Evolutionary conservation across 148 eudicot genomes (phyloP).

Genomic region (Vaccinium macrocarpon): DNA sequence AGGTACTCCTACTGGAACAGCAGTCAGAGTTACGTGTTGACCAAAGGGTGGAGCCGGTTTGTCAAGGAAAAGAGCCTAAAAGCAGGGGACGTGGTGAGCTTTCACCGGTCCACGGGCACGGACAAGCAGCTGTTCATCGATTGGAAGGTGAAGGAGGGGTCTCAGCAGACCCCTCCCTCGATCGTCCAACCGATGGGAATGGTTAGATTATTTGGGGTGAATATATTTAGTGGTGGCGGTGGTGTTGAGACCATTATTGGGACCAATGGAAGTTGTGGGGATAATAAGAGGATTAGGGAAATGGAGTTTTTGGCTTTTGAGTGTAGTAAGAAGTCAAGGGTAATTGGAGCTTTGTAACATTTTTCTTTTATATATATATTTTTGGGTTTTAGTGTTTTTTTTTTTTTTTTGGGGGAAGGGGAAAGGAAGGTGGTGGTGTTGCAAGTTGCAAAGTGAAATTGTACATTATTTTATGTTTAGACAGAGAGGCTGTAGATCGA

Average conservation of each 20-base stretch:
- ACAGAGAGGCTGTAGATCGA: conserved; percentile 13
- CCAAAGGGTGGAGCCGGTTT: conserved; percentile 89
- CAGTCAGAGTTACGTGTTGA: conserved; percentile 79
- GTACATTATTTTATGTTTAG: conserved; percentile 8
- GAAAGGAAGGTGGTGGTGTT: background rate
- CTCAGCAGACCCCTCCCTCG: background rate
- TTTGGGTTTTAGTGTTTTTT: background rate
- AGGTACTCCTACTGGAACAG: conserved; percentile 95
- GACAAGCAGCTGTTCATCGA: conserved; percentile 72
- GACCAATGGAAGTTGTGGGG: conserved; percentile 19
- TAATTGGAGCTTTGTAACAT: conserved; percentile 35
- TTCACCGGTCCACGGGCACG: conserved; percentile 53
- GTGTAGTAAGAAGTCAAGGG: conserved; percentile 36
- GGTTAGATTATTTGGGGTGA: conserved; percentile 77
- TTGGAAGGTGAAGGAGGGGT: conserved; percentile 36
- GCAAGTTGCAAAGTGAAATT: conserved; percentile 20
- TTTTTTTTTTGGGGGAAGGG: background rate
- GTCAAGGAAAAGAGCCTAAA: conserved; percentile 75
- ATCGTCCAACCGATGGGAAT: conserved; percentile 32
- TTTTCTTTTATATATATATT: background rate
- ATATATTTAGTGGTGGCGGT: conserved; percentile 37
- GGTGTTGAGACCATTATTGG: background rate
- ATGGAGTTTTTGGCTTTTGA: conserved; percentile 35
- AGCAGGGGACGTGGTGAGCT: conserved; percentile 71
- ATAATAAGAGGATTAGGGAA: conserved; percentile 35